Evolutionary conservation across 2,329 filamentous ascomycete genomes (phyloP), one percentile per base, ranked within the genome.

Genomic region (Amphichorda felina): DNA sequence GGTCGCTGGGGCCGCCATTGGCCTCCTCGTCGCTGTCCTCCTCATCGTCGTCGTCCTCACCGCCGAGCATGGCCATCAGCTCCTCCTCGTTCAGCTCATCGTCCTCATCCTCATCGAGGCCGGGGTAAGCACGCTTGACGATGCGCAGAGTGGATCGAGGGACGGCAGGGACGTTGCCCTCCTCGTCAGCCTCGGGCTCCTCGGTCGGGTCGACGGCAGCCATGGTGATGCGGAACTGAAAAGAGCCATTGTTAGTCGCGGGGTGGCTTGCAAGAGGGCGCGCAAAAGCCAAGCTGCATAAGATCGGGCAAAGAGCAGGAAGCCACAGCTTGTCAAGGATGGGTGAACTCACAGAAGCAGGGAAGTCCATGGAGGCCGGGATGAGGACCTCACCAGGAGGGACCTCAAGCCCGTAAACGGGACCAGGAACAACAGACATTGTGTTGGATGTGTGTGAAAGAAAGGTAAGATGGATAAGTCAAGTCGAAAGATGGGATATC

Each of bases 171-270:
- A 73, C 60, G 51, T 79, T 75, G 49, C 69, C 71, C 35, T 72
- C 70, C 39, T 70, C 68, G 46, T 79, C 77, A 40, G 69, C 68
- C 57, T 85, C 72, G 25, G 79, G 72, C 48, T 76, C 70, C 50
- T 83, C 83, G 51, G 76, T 86, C 39, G 91, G 91, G 57, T 98
- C 89, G 57, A 98, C 81, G 45, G 91, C 91, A 51, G 93, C 91
- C 91, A 98, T 98, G 52, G 88, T 96, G 55, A 98, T 86, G 58
- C 86, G 86, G 66, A 95, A 93, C 88, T 94, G 51, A 19, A 28
- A n/a, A 26, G 30, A 15, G 33, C 17, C 15, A 30, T 22, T 38
- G 35, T 35, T 26, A 24, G 18, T 18, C 22, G 15, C 18, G 18
- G 7, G 15, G 6, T 8, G 13, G 10, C 9, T 30, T 9, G 14